These are phyloP conservation scores for Grosmannia clavigera DNA, from an alignment of 2,329 filamentous ascomycete genomes.

Conservation along the genomic window DNA sequence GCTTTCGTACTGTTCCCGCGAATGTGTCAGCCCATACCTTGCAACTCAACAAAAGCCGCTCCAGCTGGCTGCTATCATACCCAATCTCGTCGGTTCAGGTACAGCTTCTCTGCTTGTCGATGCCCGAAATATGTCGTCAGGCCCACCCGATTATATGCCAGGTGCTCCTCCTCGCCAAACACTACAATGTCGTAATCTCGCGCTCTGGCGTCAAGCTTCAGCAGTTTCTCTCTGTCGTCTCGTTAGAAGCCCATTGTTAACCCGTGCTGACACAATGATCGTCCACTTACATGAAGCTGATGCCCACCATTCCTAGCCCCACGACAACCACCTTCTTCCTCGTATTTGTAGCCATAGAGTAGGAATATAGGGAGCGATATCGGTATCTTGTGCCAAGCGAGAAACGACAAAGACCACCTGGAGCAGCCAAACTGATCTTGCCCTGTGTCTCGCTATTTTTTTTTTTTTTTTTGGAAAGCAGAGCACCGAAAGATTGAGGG, in stretches of 20 bases:
- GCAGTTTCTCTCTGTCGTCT: constrained; percentile 61
- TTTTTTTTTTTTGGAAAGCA: too few species aligned
- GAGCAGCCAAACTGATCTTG: too few species aligned
- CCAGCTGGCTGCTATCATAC: constrained; percentile 33
- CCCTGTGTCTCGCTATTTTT: too few species aligned
- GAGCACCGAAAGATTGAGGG: too few species aligned
- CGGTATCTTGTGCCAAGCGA: not conserved
- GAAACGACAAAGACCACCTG: not conserved
- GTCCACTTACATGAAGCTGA: constrained; percentile 66
- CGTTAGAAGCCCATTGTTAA: not conserved
- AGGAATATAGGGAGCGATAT: not conserved
- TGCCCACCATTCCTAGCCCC: constrained; percentile 83
- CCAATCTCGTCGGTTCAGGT: constrained; percentile 76
- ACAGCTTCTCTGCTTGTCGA: constrained; percentile 73
- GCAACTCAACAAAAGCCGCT: not conserved
- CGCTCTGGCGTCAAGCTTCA: constrained; percentile 68
- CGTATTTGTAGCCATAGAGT: constrained; percentile 23
- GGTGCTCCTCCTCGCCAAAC: constrained; percentile 75
- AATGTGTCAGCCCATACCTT: not conserved
- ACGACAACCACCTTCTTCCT: constrained; percentile 69
- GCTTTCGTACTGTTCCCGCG: constrained; percentile 41
- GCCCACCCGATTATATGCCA: constrained; percentile 86
- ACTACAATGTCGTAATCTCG: constrained; percentile 72
- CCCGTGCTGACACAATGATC: not conserved
- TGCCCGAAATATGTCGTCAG: constrained; percentile 84